Evolutionary conservation across 805 yeast genomes (phyloP).

Genomic region (Wickerhamiella sorbophila): DNA sequence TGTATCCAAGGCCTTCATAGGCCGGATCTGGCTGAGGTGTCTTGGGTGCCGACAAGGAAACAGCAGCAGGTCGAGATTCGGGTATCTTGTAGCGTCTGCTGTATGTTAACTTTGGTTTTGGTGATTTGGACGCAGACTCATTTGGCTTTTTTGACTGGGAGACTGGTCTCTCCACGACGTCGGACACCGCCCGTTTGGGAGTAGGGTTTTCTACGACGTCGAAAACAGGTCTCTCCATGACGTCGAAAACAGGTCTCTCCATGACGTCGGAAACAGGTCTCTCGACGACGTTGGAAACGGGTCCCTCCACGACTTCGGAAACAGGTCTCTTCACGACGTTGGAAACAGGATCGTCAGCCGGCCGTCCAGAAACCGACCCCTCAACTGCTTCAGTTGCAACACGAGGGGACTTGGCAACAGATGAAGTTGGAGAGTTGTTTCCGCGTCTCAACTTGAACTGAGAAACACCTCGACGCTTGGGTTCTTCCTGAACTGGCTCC

Average conservation of each 20-base stretch:
- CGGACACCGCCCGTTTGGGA: not conserved
- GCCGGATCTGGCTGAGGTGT: conserved; percentile 1
- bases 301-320: not conserved
- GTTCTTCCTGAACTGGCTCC: conserved; percentile 1
- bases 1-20: conserved; percentile 4
- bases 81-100: conserved; percentile 4
- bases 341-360: not conserved
- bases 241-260: not conserved
- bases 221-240: not conserved
- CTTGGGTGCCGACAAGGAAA: not conserved
- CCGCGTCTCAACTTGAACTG: conserved; percentile 21
- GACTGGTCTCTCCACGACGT: not conserved
- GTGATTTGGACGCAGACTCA: not conserved
- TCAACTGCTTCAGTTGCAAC: conserved; percentile 10
- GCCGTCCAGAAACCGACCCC: not conserved
- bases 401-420: too few species aligned
- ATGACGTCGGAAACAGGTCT: not conserved
- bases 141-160: too few species aligned
- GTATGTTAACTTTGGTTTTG: not conserved
- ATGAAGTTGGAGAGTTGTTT: not conserved
- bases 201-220: not conserved
- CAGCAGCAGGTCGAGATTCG: not conserved
- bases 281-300: too few species aligned
- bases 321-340: not conserved
- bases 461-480: conserved; percentile 21